Evolutionary conservation across 208 protist genomes (phyloP).

Genomic region (Crithidia expoeki): DNA sequence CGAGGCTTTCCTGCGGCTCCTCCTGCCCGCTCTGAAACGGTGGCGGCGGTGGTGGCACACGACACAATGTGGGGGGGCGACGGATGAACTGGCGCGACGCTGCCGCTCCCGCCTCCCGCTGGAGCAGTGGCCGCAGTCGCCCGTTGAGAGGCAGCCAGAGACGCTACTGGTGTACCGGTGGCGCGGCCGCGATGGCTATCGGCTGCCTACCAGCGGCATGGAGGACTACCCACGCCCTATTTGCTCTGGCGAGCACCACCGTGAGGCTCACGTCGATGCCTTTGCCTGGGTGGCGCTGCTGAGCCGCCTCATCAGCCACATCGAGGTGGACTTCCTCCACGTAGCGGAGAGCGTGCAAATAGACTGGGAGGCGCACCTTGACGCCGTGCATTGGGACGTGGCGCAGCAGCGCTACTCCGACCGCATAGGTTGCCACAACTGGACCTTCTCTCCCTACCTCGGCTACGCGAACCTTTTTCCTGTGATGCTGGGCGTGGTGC

Average conservation of each 20-base stretch:
- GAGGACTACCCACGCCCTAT: conserved; percentile 76
- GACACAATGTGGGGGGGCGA: conserved; percentile 57
- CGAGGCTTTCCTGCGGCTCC: conserved; percentile 45
- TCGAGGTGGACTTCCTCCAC: conserved; percentile 60
- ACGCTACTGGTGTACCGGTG: conserved; percentile 75
- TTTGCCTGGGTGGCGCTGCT: conserved; percentile 85
- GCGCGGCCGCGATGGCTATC: conserved; percentile 63
- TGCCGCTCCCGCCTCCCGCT: conserved; percentile 47
- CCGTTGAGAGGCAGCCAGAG: conserved; percentile 38
- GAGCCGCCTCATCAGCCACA: conserved; percentile 57
- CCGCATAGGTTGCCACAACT: conserved; percentile 53
- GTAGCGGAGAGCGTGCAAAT: conserved; percentile 51
- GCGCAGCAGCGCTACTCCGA: conserved; percentile 64
- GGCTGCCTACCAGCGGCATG: conserved; percentile 78
- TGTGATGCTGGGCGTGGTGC: conserved; percentile 64
- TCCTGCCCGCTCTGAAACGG: conserved; percentile 59
- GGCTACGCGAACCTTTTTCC: conserved; percentile 84
- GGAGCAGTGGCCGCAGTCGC: conserved; percentile 55
- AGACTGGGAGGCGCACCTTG: conserved; percentile 75
- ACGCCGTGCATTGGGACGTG: conserved; percentile 80
- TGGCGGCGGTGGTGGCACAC: too few relatives aligned
- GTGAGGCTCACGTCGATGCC: conserved; percentile 82
- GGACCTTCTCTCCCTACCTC: conserved; percentile 68
- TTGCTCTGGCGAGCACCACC: conserved; percentile 51
- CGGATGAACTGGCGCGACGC: conserved; percentile 28